Base-by-base conservation (phyloP, 306 rosid genomes). In the Begonia fuchsioides region DNA sequence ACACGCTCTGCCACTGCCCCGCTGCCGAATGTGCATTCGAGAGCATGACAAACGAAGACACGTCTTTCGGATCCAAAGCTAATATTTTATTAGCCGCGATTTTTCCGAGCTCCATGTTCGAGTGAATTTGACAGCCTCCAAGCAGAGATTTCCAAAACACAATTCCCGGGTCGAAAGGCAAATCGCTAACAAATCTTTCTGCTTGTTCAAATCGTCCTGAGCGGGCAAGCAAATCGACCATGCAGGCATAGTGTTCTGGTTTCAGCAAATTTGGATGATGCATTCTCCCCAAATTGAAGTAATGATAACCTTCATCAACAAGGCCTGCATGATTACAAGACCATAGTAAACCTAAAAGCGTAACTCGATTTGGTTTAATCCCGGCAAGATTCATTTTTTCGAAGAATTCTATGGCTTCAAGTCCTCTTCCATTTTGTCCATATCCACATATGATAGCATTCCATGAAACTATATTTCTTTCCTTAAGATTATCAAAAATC, bases 141-240 rank as follows among this genome's bases (percentile, higher is more conserved):
- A 88, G 97, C 72, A 88, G 62, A 1, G 97, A 82, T 58, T 88
- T 88, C 97, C 95, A 88, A 66, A 88, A 88, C 47, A 93, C 95
- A 43, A 81, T 62, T 43, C 96, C 93, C 1, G 95, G 90, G 55
- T 83, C 68, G 35, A 80, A 81, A 3, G 86, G 93, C 67, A 88
- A 17, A 15, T 66, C 67, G 15, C 35, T 39, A 52, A 88, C 61
- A 54, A 88, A 83, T 47, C 58, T 43, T 68, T 78, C 58, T 2
- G 96, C 95, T 70, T 69, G 72, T 54, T 40, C 52, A 55, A 88
- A 83, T 45, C 71, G 58, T 46, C 93, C 95, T 0, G 86, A 80
- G 51, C 93, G 83, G 3, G 96, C 62, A 11, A 88, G 82, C 49
- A 81, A 51, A 71, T 88, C 86, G 40, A 88, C 96, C 81, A 83